phyloP scores from a whole-genome alignment of 2,329 filamentous ascomycete species.

The Didymella exigua region DNA sequence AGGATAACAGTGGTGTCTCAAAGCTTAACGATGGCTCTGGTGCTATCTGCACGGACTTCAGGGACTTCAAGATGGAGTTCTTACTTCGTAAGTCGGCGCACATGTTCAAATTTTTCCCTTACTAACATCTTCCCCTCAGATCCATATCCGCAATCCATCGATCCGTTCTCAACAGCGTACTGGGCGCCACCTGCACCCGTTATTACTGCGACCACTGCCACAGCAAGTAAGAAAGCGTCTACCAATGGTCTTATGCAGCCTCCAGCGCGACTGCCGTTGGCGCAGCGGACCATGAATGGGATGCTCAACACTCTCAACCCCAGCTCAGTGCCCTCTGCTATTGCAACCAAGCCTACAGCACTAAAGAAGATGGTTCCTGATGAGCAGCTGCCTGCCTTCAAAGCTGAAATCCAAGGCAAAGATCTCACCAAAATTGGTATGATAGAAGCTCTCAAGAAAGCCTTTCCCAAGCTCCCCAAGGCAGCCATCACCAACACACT shows the following conservation, averaged over 20 bases:
- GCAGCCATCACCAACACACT: conserved; percentile 74
- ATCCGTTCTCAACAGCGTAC: conserved; percentile 83
- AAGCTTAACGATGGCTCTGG: conserved; percentile 53
- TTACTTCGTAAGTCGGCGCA: conserved; percentile 64
- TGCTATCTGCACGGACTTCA: conserved; percentile 56
- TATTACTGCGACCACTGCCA: conserved; percentile 10
- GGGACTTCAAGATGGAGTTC: conserved; percentile 74
- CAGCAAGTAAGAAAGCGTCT: conserved; percentile 23
- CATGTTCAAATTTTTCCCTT: not conserved
- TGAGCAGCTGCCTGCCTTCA: conserved; percentile 70
- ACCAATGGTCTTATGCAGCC: conserved; percentile 45
- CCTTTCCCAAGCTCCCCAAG: conserved; percentile 73
- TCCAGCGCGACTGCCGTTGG: conserved; percentile 51
- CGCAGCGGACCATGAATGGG: conserved; percentile 46
- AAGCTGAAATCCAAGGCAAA: conserved; percentile 69
- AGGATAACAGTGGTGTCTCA: conserved; percentile 58
- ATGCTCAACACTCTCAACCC: conserved; percentile 41
- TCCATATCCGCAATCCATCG: conserved; percentile 65
- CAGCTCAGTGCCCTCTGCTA: conserved; percentile 21
- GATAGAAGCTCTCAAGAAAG: conserved; percentile 75
- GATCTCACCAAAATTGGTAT: conserved; percentile 76
- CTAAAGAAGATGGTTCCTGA: conserved; percentile 59
- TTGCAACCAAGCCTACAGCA: conserved; percentile 43
- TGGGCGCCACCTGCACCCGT: conserved; percentile 61
- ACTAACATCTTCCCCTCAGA: conserved; percentile 40